Conservation (phyloP, 495 filamentous ascomycete genomes). For the Xylona heveae region DNA sequence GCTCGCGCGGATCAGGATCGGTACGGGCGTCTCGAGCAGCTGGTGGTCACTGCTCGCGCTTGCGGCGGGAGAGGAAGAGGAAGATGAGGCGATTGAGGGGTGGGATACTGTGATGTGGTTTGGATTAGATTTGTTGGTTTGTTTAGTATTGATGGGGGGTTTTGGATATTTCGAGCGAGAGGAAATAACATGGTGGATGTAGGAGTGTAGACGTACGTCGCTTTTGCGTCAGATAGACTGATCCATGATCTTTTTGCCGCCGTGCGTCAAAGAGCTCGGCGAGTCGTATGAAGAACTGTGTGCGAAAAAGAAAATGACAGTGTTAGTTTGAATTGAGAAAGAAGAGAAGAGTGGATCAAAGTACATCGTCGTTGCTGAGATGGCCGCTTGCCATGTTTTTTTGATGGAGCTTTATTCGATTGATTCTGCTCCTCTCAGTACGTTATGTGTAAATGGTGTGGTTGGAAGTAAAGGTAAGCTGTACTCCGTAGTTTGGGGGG, state of each 20-base stretch:
- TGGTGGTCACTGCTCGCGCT: neutral
- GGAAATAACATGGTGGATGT: no score
- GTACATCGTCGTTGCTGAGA: constrained; percentile 57
- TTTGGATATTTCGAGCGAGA: constrained; percentile 3
- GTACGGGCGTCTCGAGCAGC: constrained; percentile 27
- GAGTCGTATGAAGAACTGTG: constrained; percentile 73
- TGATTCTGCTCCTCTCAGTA: no score
- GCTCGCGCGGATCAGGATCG: constrained; percentile 67
- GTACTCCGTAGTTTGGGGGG: no score
- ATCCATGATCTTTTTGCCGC: constrained; percentile 49
- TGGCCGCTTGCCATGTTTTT: constrained; percentile 29
- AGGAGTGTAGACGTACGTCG: constrained; percentile 28
- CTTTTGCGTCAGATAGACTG: constrained; percentile 74
- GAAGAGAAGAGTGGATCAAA: constrained; percentile 6
- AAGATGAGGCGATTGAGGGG: constrained; percentile 6
- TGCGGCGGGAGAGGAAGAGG: constrained; percentile 9
- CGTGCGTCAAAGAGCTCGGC: constrained; percentile 46
- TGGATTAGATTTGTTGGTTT: neutral
- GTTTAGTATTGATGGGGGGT: neutral
- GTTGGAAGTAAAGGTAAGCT: no score
- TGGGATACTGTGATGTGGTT: constrained; percentile 7
- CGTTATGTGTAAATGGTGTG: no score
- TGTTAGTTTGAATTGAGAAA: constrained; percentile 7
- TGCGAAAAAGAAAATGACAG: neutral
- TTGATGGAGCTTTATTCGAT: constrained; percentile 7